A percentile compares a stretch with the other conserved stretches of the same genome.
Conservation (phyloP, 2,329 filamentous ascomycete species). For the Fusarium sp. region DNA sequence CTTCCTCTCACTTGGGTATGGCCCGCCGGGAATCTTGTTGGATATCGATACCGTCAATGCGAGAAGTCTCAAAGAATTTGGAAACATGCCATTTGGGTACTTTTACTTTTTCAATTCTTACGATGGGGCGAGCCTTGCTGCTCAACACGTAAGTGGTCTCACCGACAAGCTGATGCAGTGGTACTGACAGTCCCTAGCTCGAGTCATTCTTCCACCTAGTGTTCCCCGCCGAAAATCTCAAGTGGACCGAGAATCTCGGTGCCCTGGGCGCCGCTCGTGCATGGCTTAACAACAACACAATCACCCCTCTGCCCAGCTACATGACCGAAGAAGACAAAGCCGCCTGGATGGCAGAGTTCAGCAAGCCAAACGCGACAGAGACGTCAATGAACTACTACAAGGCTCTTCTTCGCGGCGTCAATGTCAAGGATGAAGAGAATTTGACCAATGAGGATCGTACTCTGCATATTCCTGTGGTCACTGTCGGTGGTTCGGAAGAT, state of each 20-base stretch:
- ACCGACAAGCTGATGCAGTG: rapidly evolving
- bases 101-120: conserved; percentile 40
- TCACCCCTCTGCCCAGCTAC: conserved; percentile 5
- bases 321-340: conserved; percentile 25
- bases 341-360: conserved; percentile 1
- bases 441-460: conserved; percentile 30
- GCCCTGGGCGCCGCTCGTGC: conserved; percentile 19
- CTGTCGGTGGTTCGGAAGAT: conserved; percentile 27
- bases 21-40: conserved; percentile 14
- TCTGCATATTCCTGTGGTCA: conserved; percentile 32
- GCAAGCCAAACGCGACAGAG: conserved; percentile 15
- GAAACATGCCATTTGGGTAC: conserved; percentile 33
- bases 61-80: conserved; percentile 5
- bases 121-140: conserved; percentile 18
- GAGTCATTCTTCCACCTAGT: conserved; percentile 36
- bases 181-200: conserved; percentile 8
- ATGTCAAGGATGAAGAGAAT: conserved; percentile 26
- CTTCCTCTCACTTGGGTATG: conserved; percentile 22
- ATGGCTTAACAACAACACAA: conserved; percentile 24
- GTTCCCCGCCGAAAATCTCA: conserved; percentile 15
- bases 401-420: conserved; percentile 27
- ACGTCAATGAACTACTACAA: conserved; percentile 36
- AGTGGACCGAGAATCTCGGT: conserved; percentile 19
- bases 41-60: conserved; percentile 29
- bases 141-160: not conserved